These are phyloP conservation scores for Lentinula detonsa DNA, from an alignment of 768 basidiomycete species.

Conservation along the genomic window DNA sequence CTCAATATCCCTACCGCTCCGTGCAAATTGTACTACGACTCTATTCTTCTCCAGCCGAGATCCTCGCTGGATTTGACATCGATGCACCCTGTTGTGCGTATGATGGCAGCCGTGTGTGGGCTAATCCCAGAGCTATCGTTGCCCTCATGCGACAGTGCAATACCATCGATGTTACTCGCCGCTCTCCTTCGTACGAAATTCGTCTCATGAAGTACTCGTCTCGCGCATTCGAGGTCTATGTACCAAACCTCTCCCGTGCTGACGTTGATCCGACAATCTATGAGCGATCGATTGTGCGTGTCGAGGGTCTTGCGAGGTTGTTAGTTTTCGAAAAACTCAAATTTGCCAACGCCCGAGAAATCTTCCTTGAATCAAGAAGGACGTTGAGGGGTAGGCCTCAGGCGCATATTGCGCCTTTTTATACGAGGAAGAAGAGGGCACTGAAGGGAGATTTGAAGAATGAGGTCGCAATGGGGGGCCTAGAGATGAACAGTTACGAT, in stretches of 20 bases:
- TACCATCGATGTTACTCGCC: slow-evolving; percentile 54
- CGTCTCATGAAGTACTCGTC: slow-evolving; percentile 52
- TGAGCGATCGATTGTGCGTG: slow-evolving; percentile 50
- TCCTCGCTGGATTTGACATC: slow-evolving; percentile 63
- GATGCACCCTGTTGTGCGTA: slow-evolving; percentile 59
- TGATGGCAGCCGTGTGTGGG: slow-evolving; percentile 48
- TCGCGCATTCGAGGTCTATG: slow-evolving; percentile 51
- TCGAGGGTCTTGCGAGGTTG: slow-evolving; percentile 56
- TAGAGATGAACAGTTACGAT: slow-evolving; percentile 56
- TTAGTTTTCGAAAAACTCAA: slow-evolving; percentile 57
- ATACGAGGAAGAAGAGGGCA: slow-evolving; percentile 26
- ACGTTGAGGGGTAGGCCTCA: slow-evolving; percentile 44
- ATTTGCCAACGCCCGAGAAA: slow-evolving; percentile 33
- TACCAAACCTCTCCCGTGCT: slow-evolving; percentile 42
- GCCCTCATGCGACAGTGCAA: slow-evolving; percentile 67
- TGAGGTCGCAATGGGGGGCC: slow-evolving; percentile 29
- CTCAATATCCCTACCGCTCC: slow-evolving; percentile 62
- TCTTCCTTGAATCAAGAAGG: slow-evolving; percentile 43
- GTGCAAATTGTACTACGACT: slow-evolving; percentile 63
- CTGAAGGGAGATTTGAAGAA: slow-evolving; percentile 54
- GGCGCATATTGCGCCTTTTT: slow-evolving; percentile 17
- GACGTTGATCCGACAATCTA: slow-evolving; percentile 60
- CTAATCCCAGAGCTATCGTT: slow-evolving; percentile 52
- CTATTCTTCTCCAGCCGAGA: slow-evolving; percentile 57
- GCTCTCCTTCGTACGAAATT: slow-evolving; percentile 62